Conservation (phyloP, 2,329 filamentous ascomycete species). For the Nectriaceae sp. region DNA sequence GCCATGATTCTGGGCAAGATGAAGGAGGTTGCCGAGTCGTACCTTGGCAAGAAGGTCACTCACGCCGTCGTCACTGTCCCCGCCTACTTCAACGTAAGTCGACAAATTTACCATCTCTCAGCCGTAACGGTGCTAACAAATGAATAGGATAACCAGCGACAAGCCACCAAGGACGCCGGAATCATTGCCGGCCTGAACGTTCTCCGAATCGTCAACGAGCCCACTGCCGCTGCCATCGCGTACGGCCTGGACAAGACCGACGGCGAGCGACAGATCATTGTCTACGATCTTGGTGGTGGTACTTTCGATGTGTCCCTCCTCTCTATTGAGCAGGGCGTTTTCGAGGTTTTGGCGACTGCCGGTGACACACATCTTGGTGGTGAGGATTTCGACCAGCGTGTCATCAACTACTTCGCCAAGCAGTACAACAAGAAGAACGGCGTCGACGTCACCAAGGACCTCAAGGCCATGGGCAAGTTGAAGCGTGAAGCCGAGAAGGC, state of each 20-base stretch:
- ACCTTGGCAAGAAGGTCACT: constrained; percentile 79
- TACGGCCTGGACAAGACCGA: constrained; percentile 89
- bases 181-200: constrained; percentile 91
- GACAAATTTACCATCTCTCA: no score
- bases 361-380: constrained; percentile 97
- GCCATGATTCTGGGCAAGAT: constrained; percentile 84
- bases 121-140: constrained; percentile 27
- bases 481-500: constrained; percentile 99
- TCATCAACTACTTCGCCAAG: constrained; percentile 97
- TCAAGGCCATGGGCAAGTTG: constrained; percentile 98
- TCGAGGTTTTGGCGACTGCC: constrained; percentile 91
- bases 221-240: constrained; percentile 91
- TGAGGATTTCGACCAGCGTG: constrained; percentile 98
- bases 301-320: constrained; percentile 94
- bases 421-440: constrained; percentile 97
- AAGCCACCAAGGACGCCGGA: constrained; percentile 95
- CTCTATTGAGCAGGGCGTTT: constrained; percentile 88
- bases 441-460: constrained; percentile 90
- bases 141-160: constrained; percentile 79
- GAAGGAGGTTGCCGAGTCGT: constrained; percentile 80
- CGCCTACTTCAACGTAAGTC: constrained; percentile 83
- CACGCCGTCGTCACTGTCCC: constrained; percentile 92
- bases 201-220: constrained; percentile 95
- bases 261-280: constrained; percentile 84
- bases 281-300: constrained; percentile 93